Evolutionary conservation across 2,329 filamentous ascomycete species (phyloP).

Genomic region (Thelonectria olida): DNA sequence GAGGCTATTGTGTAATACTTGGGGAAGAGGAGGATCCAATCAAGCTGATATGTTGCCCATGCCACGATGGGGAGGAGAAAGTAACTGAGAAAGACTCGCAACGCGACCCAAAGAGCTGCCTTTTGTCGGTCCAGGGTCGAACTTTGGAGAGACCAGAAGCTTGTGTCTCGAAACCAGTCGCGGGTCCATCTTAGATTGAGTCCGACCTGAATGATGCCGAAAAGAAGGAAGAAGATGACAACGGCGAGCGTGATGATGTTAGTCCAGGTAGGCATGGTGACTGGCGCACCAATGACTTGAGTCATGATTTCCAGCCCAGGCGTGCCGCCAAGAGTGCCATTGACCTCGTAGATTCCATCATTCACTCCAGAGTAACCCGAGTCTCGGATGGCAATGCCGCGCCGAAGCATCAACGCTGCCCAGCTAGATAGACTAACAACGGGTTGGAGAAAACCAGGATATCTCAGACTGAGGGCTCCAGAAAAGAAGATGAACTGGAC

Average conservation of each 20-base stretch:
- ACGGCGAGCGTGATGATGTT: slow-evolving; percentile 74
- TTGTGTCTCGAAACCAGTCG: slow-evolving; percentile 15
- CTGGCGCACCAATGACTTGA: slow-evolving; percentile 72
- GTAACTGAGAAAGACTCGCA: slow-evolving; percentile 73
- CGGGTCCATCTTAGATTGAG: slow-evolving; percentile 48
- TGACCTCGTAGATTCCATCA: slow-evolving; percentile 71
- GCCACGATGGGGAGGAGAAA: slow-evolving; percentile 77
- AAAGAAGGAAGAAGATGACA: slow-evolving; percentile 65
- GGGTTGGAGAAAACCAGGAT: slow-evolving; percentile 79
- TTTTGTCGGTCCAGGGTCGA: slow-evolving; percentile 48
- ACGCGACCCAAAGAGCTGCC: slow-evolving; percentile 34
- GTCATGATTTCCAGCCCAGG: slow-evolving; percentile 71
- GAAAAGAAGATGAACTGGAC: slow-evolving; percentile 79
- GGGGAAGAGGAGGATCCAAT: slow-evolving; percentile 24
- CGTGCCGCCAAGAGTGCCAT: slow-evolving; percentile 67
- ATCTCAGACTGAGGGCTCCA: slow-evolving; percentile 73
- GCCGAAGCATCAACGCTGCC: slow-evolving; percentile 71
- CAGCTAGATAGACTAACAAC: slow-evolving; percentile 73
- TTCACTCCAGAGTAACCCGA: slow-evolving; percentile 41
- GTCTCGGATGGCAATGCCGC: slow-evolving; percentile 37
- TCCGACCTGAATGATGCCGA: slow-evolving; percentile 60
- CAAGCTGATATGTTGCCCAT: slow-evolving; percentile 76
- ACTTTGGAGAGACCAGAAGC: slow-evolving; percentile 23
- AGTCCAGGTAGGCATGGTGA: slow-evolving; percentile 70
- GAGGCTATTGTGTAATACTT: slow-evolving; percentile 47